Percentiles rank a stretch among this genome's conserved stretches.
phyloP scores from a whole-genome alignment of 2,329 filamentous ascomycete species.

The Lithohypha guttulata region DNA sequence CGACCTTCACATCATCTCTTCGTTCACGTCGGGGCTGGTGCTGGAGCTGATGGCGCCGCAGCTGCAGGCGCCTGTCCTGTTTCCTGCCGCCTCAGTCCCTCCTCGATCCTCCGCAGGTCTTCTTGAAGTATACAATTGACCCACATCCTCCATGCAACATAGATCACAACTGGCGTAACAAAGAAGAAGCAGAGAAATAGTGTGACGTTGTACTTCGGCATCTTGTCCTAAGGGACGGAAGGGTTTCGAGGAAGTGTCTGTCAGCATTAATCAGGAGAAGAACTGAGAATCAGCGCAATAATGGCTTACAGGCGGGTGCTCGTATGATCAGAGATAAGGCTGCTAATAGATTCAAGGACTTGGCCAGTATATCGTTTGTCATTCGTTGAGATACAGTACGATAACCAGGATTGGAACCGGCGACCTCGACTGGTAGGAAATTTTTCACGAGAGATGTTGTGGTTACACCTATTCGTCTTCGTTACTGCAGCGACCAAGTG shows the following conservation, averaged over 20 bases:
- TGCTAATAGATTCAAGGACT: too few species aligned
- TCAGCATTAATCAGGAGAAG: too few species aligned
- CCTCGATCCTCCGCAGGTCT: constrained; percentile 17
- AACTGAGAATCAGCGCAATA: too few species aligned
- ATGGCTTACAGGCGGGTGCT: too few species aligned
- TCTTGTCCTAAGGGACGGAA: background rate
- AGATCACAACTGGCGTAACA: constrained; percentile 18
- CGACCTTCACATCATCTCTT: too few species aligned
- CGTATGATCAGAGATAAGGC: too few species aligned
- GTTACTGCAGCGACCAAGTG: constrained; percentile 2
- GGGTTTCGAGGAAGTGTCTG: background rate
- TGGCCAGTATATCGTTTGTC: too few species aligned
- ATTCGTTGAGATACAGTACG: too few species aligned
- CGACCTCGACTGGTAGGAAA: too few species aligned
- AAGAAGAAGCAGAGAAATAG: constrained; percentile 23
- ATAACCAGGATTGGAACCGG: too few species aligned
- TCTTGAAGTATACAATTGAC: constrained; percentile 16
- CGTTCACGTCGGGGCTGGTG: background rate
- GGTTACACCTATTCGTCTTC: too few species aligned
- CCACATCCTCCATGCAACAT: constrained; percentile 20
- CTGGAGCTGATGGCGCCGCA: constrained; percentile 1
- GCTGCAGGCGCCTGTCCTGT: background rate
- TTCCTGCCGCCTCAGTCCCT: constrained; percentile 15
- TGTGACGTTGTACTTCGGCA: constrained; percentile 9
- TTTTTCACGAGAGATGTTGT: too few species aligned